Conservation (phyloP, 2,329 filamentous ascomycete genomes). For the Colletotrichum camelliae region DNA sequence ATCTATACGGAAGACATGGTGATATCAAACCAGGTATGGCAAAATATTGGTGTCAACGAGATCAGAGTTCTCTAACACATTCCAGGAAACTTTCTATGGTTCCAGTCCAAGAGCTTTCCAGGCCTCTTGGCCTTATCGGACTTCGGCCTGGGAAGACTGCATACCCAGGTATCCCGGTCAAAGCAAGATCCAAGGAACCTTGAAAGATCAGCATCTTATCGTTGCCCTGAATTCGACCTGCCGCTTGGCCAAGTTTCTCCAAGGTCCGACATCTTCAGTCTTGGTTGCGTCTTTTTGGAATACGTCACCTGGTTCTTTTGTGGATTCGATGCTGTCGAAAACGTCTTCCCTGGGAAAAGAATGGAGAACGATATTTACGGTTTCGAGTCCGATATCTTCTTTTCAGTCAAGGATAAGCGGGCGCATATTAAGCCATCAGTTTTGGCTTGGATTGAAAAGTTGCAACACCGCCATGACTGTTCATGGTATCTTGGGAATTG, state of each 20-base stretch:
- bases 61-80: not conserved
- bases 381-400: slow-evolving; percentile 2
- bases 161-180: not conserved
- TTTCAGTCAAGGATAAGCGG: not conserved
- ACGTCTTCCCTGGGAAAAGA: slow-evolving; percentile 13
- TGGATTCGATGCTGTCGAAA: slow-evolving; percentile 24
- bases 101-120: not conserved
- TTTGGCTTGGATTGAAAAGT: not conserved
- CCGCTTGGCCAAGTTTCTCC: slow-evolving; percentile 22
- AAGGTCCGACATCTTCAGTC: slow-evolving; percentile 36
- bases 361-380: not conserved
- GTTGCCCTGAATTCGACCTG: slow-evolving; percentile 41
- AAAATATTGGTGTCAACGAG: accelerated
- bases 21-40: slow-evolving; percentile 6
- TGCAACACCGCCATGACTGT: not conserved
- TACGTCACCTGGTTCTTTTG: slow-evolving; percentile 38
- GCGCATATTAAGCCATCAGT: not conserved
- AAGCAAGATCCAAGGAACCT: slow-evolving; percentile 1
- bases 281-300: slow-evolving; percentile 41
- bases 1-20: not conserved
- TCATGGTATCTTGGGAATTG: not conserved
- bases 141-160: not conserved
- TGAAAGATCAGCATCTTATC: slow-evolving; percentile 35
- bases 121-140: not conserved
- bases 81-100: not conserved